Evolutionary conservation across 2,329 filamentous ascomycete species (phyloP), one percentile per base, ranked within the genome.

Genomic region (Aspergillus tanneri): DNA sequence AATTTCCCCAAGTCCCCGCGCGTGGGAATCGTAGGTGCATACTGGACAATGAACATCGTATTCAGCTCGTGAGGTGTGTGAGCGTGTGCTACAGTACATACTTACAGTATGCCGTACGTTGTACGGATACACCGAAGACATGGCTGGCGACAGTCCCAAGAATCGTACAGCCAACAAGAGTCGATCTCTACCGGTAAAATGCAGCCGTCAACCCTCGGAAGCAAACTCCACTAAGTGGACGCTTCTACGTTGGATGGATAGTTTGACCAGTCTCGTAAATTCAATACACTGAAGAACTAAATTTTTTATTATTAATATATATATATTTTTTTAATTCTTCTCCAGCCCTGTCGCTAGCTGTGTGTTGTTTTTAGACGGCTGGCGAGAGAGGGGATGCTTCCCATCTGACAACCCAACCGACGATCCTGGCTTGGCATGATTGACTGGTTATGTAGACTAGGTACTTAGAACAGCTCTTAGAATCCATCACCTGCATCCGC

Each of bases 321-420:
- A 28, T 28, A 28, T 42, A 35, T 35, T 9, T 35, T 35, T 39
- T 25, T 25, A 14, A 11, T 25, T n/a, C 38, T 21, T 25, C 28
- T 19, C 30, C 30, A 42, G 38, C 38, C 45, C 47, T 44, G 50
- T 45, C 43, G 24, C 24, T 37, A 22, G 36, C 6, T 6, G 11
- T 25, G 11, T 25, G 11, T 11, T 6, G 24, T 25, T 25, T 6
- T 25, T 30, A 30, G 11, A 10, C 9, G 11, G 30, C 2, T 3
- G 19, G 7, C 8, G 2, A 34, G 30, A 19, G 30, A 10, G 30
- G 30, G 30, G 5, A 2, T 43, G 28, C 14, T 28, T 39, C 45
- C 46, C 55, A 51, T 55, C 49, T 53, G 51, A 56, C 54, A 56
- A 53, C 47, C 52, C 48, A 48, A 57, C 39, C 23, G 50, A 50